These are phyloP conservation scores for Mortierella sp. DNA, from an alignment of 371 early-diverging fungal genomes.

Conservation along the genomic window DNA sequence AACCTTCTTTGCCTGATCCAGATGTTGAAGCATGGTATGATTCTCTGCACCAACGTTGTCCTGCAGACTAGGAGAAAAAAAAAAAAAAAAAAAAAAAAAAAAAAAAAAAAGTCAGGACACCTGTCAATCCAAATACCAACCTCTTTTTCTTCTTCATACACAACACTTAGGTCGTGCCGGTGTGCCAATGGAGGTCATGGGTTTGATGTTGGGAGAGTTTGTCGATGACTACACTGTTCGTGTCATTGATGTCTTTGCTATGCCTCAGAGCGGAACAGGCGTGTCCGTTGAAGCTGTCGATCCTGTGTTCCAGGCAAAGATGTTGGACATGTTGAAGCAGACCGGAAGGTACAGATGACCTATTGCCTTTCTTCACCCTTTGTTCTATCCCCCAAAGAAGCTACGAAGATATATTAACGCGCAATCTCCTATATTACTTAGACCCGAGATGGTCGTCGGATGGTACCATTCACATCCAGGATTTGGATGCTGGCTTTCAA, in stretches of 20 bases:
- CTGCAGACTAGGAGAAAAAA: too few species aligned
- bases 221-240: constrained; percentile 99
- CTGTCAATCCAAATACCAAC: background rate
- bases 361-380: background rate
- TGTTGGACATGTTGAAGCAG: constrained; percentile 99
- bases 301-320: constrained; percentile 99
- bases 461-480: constrained; percentile 99
- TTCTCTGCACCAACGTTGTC: background rate
- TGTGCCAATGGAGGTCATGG: constrained; percentile 99
- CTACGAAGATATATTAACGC: background rate
- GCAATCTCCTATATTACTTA: constrained; percentile 30
- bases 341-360: constrained; percentile 86
- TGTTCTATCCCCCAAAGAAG: background rate
- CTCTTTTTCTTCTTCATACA: background rate
- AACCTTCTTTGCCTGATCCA: constrained; percentile 31
- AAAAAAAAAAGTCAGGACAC: too few species aligned
- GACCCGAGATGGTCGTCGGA: constrained; percentile 99
- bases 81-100: too few species aligned
- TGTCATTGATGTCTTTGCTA: constrained; percentile 99
- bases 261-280: constrained; percentile 99
- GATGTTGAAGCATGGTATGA: constrained; percentile 92
- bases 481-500: constrained; percentile 99
- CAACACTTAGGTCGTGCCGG: constrained; percentile 91
- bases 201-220: constrained; percentile 99
- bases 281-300: constrained; percentile 99